phyloP scores from a whole-genome alignment of 257 asterid species.

The Primulina huaijiensis region DNA sequence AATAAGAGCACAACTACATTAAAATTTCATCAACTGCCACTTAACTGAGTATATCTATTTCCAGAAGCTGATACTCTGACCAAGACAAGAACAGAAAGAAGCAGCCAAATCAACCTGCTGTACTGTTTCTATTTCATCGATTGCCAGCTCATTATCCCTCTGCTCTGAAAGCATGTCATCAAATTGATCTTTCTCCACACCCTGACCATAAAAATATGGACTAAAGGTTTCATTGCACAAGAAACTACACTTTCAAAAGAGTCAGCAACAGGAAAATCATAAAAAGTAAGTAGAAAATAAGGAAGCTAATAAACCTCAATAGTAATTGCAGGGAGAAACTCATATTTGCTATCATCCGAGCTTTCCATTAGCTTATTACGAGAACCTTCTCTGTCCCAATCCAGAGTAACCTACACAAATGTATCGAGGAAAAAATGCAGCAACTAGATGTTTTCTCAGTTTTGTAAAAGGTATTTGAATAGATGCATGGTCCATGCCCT shows the following conservation, averaged over 20 bases:
- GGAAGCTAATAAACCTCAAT: constrained; percentile 42
- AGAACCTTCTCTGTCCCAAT: constrained; percentile 40
- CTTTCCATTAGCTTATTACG: constrained; percentile 32
- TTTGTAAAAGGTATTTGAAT: constrained; percentile 10
- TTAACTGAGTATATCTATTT: background rate
- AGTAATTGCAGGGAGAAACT: constrained; percentile 33
- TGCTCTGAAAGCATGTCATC: constrained; percentile 41
- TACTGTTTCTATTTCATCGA: constrained; percentile 32
- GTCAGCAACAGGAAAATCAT: constrained; percentile 18
- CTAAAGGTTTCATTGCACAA: constrained; percentile 12
- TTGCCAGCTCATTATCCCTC: constrained; percentile 36
- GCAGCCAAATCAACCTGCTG: constrained; percentile 45
- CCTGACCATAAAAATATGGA: constrained; percentile 40
- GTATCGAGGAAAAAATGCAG: constrained; percentile 12
- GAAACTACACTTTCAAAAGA: constrained; percentile 7
- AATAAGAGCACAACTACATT: constrained; percentile 15
- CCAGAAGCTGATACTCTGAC: constrained; percentile 1
- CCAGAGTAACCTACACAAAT: constrained; percentile 41
- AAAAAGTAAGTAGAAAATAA: constrained; percentile 17
- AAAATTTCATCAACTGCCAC: constrained; percentile 8
- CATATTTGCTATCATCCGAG: constrained; percentile 39
- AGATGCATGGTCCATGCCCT: background rate
- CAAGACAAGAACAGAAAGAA: constrained; percentile 5
- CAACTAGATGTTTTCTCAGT: background rate
- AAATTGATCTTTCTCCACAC: constrained; percentile 37